These are phyloP conservation scores for Sarcocystis neurona DNA, from an alignment of 169 alveolate genomes.

Conservation along the genomic window DNA sequence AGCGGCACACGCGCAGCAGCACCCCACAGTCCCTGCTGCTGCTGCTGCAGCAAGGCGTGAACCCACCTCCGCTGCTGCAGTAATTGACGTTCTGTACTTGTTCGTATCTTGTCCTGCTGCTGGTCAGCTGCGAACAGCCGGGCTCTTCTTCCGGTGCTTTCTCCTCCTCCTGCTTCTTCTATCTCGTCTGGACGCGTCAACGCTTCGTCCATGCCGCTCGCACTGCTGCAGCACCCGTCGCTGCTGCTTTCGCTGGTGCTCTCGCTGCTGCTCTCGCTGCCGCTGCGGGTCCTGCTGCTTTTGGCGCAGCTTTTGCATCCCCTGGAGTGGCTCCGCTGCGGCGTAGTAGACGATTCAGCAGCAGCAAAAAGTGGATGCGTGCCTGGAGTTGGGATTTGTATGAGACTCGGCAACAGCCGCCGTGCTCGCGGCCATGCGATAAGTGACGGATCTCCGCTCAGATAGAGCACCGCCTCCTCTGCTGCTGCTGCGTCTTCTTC, in stretches of 20 bases:
- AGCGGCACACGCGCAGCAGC: not conserved
- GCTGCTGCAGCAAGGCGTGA: not conserved
- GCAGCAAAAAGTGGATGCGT: conserved; percentile 2
- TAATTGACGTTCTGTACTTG: not conserved
- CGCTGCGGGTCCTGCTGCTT: not conserved
- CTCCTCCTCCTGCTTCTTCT: not conserved
- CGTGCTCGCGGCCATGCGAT: conserved; percentile 48
- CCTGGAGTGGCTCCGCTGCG: not conserved
- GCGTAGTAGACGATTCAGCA: not conserved
- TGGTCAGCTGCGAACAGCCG: not conserved
- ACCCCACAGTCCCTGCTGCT: not conserved
- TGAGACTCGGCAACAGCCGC: conserved; percentile 21
- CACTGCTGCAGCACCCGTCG: conserved; percentile 13
- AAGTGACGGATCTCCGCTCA: conserved; percentile 18
- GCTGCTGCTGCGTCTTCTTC: not conserved
- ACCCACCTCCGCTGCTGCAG: not conserved
- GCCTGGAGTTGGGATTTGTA: conserved; percentile 50
- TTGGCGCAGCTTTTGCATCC: not conserved
- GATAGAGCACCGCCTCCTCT: not conserved
- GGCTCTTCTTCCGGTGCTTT: not conserved
- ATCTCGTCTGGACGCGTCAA: too few species aligned
- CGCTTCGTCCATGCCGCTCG: too few species aligned
- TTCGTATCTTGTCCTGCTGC: not conserved
- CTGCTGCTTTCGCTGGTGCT: conserved; percentile 22
- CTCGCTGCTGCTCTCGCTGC: conserved; percentile 24